These are phyloP conservation scores for Coelastrella sp. DNA, from an alignment of 139 green algal species.

Conservation along the genomic window DNA sequence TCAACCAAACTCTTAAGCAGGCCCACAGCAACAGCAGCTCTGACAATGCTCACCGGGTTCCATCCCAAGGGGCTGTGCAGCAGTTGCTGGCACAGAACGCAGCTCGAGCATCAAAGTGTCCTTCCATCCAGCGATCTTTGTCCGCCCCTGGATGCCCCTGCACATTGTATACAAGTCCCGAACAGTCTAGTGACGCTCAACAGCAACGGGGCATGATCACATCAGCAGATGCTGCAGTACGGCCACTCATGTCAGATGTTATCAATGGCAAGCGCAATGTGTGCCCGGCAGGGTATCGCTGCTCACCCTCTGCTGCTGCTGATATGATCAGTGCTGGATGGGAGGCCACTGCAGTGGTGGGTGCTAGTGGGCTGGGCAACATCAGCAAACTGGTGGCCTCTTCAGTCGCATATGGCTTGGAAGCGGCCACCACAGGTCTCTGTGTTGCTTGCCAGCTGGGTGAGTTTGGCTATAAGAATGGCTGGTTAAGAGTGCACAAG, in stretches of 20 bases:
- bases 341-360: not conserved
- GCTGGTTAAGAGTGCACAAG: too few species aligned
- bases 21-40: too few species aligned
- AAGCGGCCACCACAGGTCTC: not conserved
- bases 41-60: too few species aligned
- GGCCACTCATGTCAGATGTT: not conserved
- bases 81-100: too few species aligned
- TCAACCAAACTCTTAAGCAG: too few species aligned
- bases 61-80: too few species aligned
- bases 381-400: not conserved
- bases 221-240: not conserved
- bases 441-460: slow-evolving; percentile 27
- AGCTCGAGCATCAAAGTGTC: not conserved
- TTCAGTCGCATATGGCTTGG: not conserved
- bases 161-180: not conserved
- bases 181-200: too few species aligned
- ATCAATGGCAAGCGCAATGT: not conserved
- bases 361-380: not conserved
- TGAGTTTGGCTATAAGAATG: too few species aligned
- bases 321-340: not conserved
- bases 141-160: slow-evolving; percentile 27
- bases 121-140: not conserved
- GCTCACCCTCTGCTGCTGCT: slow-evolving; percentile 2
- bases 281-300: slow-evolving; percentile 13
- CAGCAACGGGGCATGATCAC: too few species aligned